These are phyloP conservation scores for Excoecaria cochinchinensis DNA, from an alignment of 345 rosid genomes.

Conservation along the genomic window DNA sequence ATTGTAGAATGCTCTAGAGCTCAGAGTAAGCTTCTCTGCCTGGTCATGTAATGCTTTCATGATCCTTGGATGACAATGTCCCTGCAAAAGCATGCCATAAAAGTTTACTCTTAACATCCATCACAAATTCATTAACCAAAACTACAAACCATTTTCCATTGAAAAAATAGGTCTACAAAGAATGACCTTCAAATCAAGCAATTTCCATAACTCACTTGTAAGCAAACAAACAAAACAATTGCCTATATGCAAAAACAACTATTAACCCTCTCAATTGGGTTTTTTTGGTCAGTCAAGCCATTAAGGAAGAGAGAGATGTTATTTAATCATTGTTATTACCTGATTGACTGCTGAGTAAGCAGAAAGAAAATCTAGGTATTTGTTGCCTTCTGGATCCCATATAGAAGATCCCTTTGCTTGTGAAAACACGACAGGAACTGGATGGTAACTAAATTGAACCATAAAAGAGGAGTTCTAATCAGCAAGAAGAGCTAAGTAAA, in stretches of 20 bases:
- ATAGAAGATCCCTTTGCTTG: slow-evolving; percentile 78
- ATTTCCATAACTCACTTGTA: not conserved
- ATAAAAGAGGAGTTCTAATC: not conserved
- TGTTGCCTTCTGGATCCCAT: slow-evolving; percentile 95
- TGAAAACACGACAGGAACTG: slow-evolving; percentile 90
- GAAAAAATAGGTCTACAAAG: not conserved
- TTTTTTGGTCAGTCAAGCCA: not conserved
- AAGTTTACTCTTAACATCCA: slow-evolving; percentile 8
- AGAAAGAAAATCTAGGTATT: slow-evolving; percentile 86
- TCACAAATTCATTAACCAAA: not conserved
- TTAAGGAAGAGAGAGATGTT: not conserved
- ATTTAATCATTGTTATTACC: slow-evolving; percentile 33
- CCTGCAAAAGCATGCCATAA: slow-evolving; percentile 41
- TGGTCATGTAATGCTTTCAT: slow-evolving; percentile 77
- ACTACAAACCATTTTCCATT: not conserved
- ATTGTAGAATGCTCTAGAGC: slow-evolving; percentile 88
- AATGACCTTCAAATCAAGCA: not conserved
- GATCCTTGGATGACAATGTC: slow-evolving; percentile 96
- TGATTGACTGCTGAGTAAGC: slow-evolving; percentile 97
- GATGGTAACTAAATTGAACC: slow-evolving; percentile 73
- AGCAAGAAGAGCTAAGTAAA: not conserved
- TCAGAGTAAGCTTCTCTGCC: slow-evolving; percentile 76
- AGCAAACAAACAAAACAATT: not conserved
- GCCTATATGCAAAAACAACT: not conserved
- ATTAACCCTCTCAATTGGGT: too few species aligned